Evolutionary conservation across 2,329 filamentous ascomycete genomes (phyloP).

Genomic region (Thermoascus crustaceus): DNA sequence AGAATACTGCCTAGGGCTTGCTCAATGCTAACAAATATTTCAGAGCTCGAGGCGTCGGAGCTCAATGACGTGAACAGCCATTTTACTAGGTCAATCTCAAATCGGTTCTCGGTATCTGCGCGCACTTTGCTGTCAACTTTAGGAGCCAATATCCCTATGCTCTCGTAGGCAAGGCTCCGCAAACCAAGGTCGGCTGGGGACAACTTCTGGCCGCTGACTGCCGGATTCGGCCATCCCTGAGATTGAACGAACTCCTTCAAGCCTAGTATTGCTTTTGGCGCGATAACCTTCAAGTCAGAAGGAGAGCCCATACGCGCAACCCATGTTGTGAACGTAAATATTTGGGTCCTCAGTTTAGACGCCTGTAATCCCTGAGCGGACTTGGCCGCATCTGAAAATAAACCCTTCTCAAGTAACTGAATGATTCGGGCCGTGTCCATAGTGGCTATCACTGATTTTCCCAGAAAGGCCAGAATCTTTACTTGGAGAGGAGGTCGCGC

Average conservation of each 20-base stretch:
- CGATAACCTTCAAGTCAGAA: slow-evolving; percentile 56
- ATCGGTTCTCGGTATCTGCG: slow-evolving; percentile 26
- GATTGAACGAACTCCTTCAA: slow-evolving; percentile 66
- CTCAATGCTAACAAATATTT: slow-evolving; percentile 78
- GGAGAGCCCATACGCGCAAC: slow-evolving; percentile 64
- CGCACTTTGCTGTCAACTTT: slow-evolving; percentile 32
- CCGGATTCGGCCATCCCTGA: slow-evolving; percentile 72
- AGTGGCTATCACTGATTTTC: slow-evolving; percentile 67
- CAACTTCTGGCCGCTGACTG: slow-evolving; percentile 43
- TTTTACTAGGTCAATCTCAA: slow-evolving; percentile 48
- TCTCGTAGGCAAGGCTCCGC: slow-evolving; percentile 78
- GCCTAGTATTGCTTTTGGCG: slow-evolving; percentile 57
- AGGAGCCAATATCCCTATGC: slow-evolving; percentile 68
- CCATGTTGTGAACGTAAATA: slow-evolving; percentile 84
- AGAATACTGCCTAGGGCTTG: slow-evolving; percentile 74
- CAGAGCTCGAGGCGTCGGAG: slow-evolving; percentile 65
- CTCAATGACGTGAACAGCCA: slow-evolving; percentile 82
- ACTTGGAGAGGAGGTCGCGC: slow-evolving; percentile 64
- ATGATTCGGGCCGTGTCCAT: slow-evolving; percentile 61
- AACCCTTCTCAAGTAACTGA: slow-evolving; percentile 58
- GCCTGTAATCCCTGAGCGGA: slow-evolving; percentile 59
- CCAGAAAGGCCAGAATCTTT: slow-evolving; percentile 65
- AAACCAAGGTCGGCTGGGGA: slow-evolving; percentile 56
- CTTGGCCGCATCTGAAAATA: slow-evolving; percentile 40
- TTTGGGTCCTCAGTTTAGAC: slow-evolving; percentile 68